Base-by-base conservation (phyloP, 108 stramenopile species). In the Seminavis robusta region DNA sequence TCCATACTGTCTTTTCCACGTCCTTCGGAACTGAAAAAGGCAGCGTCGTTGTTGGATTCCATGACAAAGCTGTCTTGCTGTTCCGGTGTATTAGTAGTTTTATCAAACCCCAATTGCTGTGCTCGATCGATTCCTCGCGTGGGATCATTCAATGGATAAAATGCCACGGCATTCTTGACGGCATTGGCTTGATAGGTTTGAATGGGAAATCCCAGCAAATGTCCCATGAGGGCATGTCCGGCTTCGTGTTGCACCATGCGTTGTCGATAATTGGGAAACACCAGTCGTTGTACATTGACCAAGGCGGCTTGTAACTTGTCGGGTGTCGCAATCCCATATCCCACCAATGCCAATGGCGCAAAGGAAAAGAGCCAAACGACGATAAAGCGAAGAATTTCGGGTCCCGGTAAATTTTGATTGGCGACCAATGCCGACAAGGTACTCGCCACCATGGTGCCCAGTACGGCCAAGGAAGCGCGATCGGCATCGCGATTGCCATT, bases 191-290 rank as follows among this genome's bases (percentile, higher is more conserved):
- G 61, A 49, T 88, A 92, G 8, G 64, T 68, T 17, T 77, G 57
- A 17, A 92, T 77, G 6, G 90, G 90, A 50, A 67, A 75, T 13
- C 90, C 90, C 6, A 88, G 57, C 23, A 92, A 50, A 54, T 92
- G 82, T 0, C 81, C 84, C 34, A 92, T 65, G 36, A 92, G 59
- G 65, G 88, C 88, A 59, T 92, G 90, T 11, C 86, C 90, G 1
- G 90, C 90, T 56, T 92, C 90, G 52, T 92, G 90, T 42, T 92
- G 90, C 32, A 88, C 55, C 82, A 88, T 86, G 27, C 90, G 67
- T 44, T 86, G 69, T 21, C 84, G 67, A 45, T 86, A 92, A 1
- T 79, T 69, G 13, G 84, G 90, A 73, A 92, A 92, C 6, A 88
- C 37, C 30, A 59, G 28, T 26, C 90, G 69, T 56, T 88, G 90